Conservation (phyloP, 2,329 filamentous ascomycete species). For the Teratosphaeria viscida region DNA sequence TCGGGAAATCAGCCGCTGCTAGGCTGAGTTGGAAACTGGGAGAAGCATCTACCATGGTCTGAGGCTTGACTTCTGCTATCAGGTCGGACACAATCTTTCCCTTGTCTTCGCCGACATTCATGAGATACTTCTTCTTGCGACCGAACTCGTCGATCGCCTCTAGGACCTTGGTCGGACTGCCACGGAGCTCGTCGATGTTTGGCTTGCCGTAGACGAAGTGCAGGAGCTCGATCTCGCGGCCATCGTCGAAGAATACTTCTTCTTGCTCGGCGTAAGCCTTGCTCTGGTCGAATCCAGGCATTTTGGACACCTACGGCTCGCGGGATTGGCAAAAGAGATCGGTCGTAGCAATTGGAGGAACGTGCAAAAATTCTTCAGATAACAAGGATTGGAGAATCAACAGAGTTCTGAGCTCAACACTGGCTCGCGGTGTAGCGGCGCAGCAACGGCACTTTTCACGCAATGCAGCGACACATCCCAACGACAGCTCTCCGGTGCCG, state of each 20-base stretch:
- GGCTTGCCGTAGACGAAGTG: conserved; percentile 56
- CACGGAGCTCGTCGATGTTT: conserved; percentile 52
- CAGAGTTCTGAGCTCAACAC: neutral
- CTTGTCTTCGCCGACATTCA: conserved; percentile 71
- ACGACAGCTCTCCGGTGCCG: neutral
- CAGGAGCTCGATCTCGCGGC: conserved; percentile 62
- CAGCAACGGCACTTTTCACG: neutral
- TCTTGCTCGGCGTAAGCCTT: conserved; percentile 41
- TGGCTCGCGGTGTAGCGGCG: neutral
- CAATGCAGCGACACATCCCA: neutral
- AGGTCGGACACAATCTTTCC: conserved; percentile 59
- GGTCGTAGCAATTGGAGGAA: neutral
- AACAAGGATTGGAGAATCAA: neutral
- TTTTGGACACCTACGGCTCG: conserved; percentile 2
- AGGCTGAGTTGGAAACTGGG: neutral
- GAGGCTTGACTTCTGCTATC: conserved; percentile 56
- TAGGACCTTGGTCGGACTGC: conserved; percentile 54
- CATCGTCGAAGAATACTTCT: conserved; percentile 50
- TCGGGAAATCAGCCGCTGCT: conserved; percentile 11
- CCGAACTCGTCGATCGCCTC: conserved; percentile 61
- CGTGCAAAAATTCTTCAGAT: neutral
- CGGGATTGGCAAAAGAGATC: neutral
- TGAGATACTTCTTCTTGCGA: conserved; percentile 57
- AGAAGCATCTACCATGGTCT: conserved; percentile 45
- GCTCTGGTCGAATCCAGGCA: conserved; percentile 28